Conservation (phyloP, 176 grass and related monocot species). For the Oryza glaberrima region DNA sequence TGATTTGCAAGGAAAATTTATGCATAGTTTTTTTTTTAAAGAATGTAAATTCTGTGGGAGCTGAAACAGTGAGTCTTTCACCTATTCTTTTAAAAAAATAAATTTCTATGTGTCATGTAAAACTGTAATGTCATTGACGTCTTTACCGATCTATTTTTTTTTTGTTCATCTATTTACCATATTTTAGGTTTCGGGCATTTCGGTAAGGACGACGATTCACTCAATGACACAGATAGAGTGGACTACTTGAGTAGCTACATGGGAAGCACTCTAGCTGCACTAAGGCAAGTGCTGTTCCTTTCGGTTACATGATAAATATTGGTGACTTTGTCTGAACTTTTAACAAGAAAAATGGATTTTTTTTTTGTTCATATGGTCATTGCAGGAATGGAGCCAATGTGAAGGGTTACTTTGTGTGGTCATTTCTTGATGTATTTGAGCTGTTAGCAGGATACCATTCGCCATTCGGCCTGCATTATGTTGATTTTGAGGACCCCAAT, state of each 20-base stretch:
- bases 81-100: not conserved
- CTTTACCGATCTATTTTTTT: not conserved
- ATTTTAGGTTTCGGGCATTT: conserved; percentile 48
- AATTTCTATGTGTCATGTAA: not conserved
- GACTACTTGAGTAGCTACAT: conserved; percentile 68
- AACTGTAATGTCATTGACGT: not conserved
- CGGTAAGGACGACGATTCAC: not conserved
- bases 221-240: conserved; percentile 45
- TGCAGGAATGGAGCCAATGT: conserved; percentile 65
- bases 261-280: conserved; percentile 53
- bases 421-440: conserved; percentile 72
- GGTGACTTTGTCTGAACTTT: not conserved
- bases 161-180: conserved; percentile 8
- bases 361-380: not conserved
- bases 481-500: conserved; percentile 52
- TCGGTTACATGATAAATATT: not conserved
- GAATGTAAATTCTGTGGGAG: not conserved
- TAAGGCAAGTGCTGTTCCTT: conserved; percentile 41
- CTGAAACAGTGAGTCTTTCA: not conserved
- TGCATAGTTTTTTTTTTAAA: not conserved
- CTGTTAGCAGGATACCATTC: conserved; percentile 49
- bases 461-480: conserved; percentile 44
- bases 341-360: not conserved
- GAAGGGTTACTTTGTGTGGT: conserved; percentile 79
- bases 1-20: not conserved